Evolutionary conservation across 148 eudicot species (phyloP).

Genomic region (Linanthus parryae): DNA sequence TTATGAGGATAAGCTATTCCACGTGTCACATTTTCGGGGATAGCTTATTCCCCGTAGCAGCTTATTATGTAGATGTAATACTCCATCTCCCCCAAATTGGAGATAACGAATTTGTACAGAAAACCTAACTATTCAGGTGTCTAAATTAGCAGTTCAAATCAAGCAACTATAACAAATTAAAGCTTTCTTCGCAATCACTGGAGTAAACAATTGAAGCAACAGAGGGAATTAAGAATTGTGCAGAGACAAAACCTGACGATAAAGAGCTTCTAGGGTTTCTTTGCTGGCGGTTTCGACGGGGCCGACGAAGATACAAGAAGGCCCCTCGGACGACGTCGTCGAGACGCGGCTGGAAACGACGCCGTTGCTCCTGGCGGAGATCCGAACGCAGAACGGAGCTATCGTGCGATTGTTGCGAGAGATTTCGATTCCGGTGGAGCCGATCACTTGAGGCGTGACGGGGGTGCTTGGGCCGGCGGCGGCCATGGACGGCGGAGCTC

Average conservation of each 20-base stretch:
- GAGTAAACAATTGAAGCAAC: background rate
- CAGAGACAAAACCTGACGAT: constrained; percentile 49
- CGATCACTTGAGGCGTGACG: constrained; percentile 24
- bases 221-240: background rate
- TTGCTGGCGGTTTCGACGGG: constrained; percentile 79
- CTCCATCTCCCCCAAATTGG: too few relatives aligned
- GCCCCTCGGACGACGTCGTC: constrained; percentile 37
- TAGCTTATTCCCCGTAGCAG: too few relatives aligned
- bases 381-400: constrained; percentile 29
- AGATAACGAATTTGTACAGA: too few relatives aligned
- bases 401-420: constrained; percentile 21
- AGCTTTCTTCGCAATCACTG: background rate
- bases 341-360: constrained; percentile 18
- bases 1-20: too few relatives aligned
- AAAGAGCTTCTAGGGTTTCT: constrained; percentile 93
- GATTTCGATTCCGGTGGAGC: constrained; percentile 17
- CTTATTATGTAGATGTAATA: too few relatives aligned
- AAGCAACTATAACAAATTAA: too few relatives aligned
- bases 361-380: constrained; percentile 21
- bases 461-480: constrained; percentile 37
- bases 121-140: too few relatives aligned
- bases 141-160: too few relatives aligned
- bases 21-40: too few relatives aligned
- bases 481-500: constrained; percentile 23
- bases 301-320: constrained; percentile 82